A percentile compares a stretch with the other conserved stretches of the same genome.
phyloP scores from a whole-genome alignment of 2,329 filamentous ascomycete genomes.

The Fusarium sororula region DNA sequence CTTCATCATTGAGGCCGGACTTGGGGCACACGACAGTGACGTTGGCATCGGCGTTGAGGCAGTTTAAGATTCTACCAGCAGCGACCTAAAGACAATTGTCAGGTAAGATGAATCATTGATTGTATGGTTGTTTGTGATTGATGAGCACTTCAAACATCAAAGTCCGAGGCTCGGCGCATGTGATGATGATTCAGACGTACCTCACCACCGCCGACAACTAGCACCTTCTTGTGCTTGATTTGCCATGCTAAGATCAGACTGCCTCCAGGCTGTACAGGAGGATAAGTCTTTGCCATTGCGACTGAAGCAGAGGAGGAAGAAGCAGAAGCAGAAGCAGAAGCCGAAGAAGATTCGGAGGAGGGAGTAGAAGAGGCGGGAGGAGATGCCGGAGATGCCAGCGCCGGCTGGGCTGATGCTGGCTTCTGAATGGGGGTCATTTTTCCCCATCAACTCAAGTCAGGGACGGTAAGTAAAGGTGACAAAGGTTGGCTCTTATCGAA shows the following conservation, averaged over 20 bases:
- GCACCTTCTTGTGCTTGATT: slow-evolving; percentile 83
- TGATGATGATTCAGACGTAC: slow-evolving; percentile 59
- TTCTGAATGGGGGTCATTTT: slow-evolving; percentile 41
- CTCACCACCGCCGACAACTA: slow-evolving; percentile 96
- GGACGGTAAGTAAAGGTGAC: slow-evolving; percentile 27
- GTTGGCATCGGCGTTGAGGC: slow-evolving; percentile 92
- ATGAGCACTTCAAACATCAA: neutral
- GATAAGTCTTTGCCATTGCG: slow-evolving; percentile 64
- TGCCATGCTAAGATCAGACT: slow-evolving; percentile 97
- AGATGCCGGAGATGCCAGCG: slow-evolving; percentile 38
- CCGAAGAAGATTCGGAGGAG: slow-evolving; percentile 5
- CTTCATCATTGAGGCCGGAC: slow-evolving; percentile 86
- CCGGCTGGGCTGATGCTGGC: slow-evolving; percentile 33
- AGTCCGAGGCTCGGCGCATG: slow-evolving; percentile 11
- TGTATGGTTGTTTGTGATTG: neutral
- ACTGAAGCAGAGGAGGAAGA: slow-evolving; percentile 10
- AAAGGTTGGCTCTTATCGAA: slow-evolving; percentile 29
- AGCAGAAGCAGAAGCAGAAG: neutral
- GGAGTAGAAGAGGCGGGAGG: slow-evolving; percentile 25
- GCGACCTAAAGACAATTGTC: slow-evolving; percentile 74
- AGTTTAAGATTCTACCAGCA: slow-evolving; percentile 90
- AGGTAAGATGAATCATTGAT: neutral
- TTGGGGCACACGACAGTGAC: slow-evolving; percentile 86
- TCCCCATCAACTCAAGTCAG: slow-evolving; percentile 23
- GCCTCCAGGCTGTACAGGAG: slow-evolving; percentile 86